Conservation (phyloP, 1,139 yeast species). For the Blastobotrys buckinghamii region DNA sequence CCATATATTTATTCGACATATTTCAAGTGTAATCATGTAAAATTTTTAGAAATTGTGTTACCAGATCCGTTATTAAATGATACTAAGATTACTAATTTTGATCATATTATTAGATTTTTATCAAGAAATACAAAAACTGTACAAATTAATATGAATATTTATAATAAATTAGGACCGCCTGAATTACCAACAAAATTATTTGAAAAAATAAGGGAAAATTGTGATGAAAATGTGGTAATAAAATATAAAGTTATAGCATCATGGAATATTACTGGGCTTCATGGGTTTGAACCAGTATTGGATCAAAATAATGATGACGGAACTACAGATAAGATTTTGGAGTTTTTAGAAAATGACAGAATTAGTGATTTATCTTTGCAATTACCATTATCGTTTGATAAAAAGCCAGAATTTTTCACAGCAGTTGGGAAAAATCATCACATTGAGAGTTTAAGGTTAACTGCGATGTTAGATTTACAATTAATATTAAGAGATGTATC, state of each 20-base stretch:
- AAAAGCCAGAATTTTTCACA: neutral
- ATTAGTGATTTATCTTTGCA: neutral
- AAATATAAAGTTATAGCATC: neutral
- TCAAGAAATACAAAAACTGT: neutral
- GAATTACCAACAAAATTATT: neutral
- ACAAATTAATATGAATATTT: neutral
- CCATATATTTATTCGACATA: neutral
- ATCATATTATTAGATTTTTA: neutral
- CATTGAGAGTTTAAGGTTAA: neutral
- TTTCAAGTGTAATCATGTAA: neutral
- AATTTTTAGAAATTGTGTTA: neutral
- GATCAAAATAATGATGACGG: neutral
- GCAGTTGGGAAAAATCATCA: neutral
- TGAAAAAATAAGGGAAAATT: neutral
- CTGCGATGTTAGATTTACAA: neutral
- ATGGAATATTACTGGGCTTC: neutral
- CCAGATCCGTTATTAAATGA: neutral
- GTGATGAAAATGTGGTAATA: neutral
- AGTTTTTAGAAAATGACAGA: neutral
- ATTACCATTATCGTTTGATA: neutral
- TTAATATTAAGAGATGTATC: neutral
- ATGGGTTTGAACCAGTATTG: neutral
- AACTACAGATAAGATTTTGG: neutral
- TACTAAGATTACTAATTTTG: neutral
- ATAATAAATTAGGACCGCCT: neutral